These are phyloP conservation scores for Stephania cephalantha DNA, from an alignment of 164 flowering plant genomes.

Conservation along the genomic window DNA sequence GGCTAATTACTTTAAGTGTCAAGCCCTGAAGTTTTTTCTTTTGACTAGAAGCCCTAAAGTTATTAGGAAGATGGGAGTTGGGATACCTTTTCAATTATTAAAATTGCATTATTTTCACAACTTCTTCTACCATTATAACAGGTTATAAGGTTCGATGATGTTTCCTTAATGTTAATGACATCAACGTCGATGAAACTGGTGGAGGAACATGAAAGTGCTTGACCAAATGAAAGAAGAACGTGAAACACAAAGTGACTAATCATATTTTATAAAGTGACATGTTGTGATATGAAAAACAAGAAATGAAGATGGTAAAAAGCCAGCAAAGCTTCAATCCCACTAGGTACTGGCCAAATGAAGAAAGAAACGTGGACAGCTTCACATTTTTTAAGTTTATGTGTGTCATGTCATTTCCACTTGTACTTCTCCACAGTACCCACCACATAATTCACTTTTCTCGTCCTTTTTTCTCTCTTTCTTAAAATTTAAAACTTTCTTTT, in stretches of 20 bases:
- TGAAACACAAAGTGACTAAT: neutral
- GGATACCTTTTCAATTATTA: too few species aligned
- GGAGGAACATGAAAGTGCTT: too few species aligned
- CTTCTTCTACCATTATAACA: too few species aligned
- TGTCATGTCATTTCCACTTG: constrained; percentile 3
- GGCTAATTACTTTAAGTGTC: too few species aligned
- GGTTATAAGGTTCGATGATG: too few species aligned
- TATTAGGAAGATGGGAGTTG: too few species aligned
- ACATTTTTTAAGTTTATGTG: neutral
- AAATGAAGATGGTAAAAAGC: neutral
- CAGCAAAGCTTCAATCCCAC: neutral
- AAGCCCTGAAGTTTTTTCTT: too few species aligned
- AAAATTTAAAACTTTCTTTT: neutral
- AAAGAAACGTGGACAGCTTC: neutral
- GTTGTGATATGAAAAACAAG: neutral
- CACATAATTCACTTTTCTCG: neutral
- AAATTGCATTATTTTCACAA: too few species aligned
- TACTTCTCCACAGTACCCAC: neutral
- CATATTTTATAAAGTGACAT: neutral
- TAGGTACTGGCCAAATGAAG: neutral
- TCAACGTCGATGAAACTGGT: too few species aligned
- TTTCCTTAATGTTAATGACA: too few species aligned
- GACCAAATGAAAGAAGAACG: neutral
- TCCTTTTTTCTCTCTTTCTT: neutral
- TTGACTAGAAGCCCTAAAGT: too few species aligned